Base-by-base conservation (phyloP, 1,284 basidiomycete species). In the Apiotrichum sp. region DNA sequence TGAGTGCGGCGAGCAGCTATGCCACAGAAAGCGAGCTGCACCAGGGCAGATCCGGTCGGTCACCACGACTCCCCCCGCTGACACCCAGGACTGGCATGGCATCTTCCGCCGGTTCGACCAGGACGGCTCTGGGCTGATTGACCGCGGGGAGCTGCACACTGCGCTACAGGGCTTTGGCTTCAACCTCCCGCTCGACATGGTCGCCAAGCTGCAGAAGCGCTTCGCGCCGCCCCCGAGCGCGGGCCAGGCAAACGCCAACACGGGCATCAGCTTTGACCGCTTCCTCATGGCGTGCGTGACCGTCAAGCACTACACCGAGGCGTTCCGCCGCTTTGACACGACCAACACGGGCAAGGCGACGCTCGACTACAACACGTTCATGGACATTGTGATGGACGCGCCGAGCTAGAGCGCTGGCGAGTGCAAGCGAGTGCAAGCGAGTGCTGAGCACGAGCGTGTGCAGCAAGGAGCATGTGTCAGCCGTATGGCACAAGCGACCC, bases 211-310 rank as follows among this genome's bases (percentile, higher is more conserved):
- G 29, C 73, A 75, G 57, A 75, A 75, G 60, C 60, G 73, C 34
- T 77, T 72, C 41, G 66, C 72, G 8, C 73, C 75, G 0, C 75
- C 75, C 3, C 71, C 70, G 6, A 66, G 64, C 46, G 64, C 65
- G 0, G 64, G 65, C 7, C 55, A 68, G 39, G 51, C 51, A 10
- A 47, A 46, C 3, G 50, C 45, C 8, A 56, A 56, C 7, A 22
- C 22, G 22, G 75, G 75, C 11, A 74, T 77, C 55, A 67, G 64
- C 40, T 77, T 77, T 59, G 75, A 77, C 67, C 60, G 75, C 50
- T 77, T 77, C 65, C 66, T 77, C 62, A 75, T 77, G 75, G 75
- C 75, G 48, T 77, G 75, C 53, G 75, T 77, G 11, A 75, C 75
- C n/a, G 75, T 77, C 51, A 77, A 77, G 61, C 75, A 77, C 62